These are phyloP conservation scores for Lentinula raphanica DNA, from an alignment of 768 basidiomycete species.

Conservation along the genomic window DNA sequence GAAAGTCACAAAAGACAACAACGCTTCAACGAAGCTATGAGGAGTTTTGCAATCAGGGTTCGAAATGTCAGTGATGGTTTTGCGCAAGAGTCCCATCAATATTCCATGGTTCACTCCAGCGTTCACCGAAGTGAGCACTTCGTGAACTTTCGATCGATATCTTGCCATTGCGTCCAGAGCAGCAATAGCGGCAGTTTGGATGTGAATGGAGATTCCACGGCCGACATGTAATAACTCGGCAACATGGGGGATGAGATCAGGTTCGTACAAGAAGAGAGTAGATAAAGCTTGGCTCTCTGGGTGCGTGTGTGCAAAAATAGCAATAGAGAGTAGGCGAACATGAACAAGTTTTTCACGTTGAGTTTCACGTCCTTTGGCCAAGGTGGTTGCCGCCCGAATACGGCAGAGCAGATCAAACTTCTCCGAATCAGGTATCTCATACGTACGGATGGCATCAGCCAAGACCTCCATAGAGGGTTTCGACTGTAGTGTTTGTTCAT, in stretches of 20 bases:
- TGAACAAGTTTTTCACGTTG: conserved; percentile 78
- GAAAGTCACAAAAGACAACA: conserved; percentile 82
- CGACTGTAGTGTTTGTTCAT: conserved; percentile 52
- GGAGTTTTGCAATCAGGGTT: conserved; percentile 61
- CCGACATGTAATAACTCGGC: conserved; percentile 87
- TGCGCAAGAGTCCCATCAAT: conserved; percentile 82
- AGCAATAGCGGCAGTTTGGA: conserved; percentile 82
- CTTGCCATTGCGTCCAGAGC: conserved; percentile 88
- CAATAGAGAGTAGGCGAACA: conserved; percentile 80
- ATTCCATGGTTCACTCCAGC: conserved; percentile 96
- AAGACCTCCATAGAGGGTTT: conserved; percentile 74
- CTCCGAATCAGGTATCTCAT: conserved; percentile 73
- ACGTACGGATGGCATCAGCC: conserved; percentile 61
- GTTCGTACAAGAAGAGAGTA: conserved; percentile 89
- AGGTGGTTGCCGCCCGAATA: conserved; percentile 71
- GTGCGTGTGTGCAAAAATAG: conserved; percentile 88
- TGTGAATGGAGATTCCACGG: conserved; percentile 56
- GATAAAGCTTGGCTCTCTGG: conserved; percentile 72
- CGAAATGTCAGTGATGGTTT: conserved; percentile 69
- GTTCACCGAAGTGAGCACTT: conserved; percentile 86
- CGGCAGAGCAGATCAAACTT: conserved; percentile 86
- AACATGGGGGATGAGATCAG: conserved; percentile 83
- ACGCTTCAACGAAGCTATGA: conserved; percentile 75
- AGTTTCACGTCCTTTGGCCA: conserved; percentile 50
- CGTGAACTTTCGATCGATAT: conserved; percentile 77